Conservation (phyloP, 768 basidiomycete genomes). For the Favolaschia claudopus region DNA sequence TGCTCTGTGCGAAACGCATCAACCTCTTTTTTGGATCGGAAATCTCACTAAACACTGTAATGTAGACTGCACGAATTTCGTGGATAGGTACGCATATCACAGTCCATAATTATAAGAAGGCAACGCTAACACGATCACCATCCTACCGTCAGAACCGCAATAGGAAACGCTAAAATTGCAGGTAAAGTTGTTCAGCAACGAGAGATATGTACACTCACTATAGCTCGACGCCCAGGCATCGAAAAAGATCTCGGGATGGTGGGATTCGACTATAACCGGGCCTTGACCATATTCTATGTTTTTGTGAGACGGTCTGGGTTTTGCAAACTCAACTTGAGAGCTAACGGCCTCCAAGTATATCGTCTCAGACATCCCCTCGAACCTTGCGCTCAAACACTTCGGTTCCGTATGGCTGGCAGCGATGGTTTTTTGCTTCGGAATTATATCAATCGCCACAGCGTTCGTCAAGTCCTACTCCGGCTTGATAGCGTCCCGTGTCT, state of each 20-base stretch:
- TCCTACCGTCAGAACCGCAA: conserved; percentile 26
- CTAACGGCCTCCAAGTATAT: conserved; percentile 38
- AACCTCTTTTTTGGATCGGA: background rate
- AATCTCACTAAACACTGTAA: background rate
- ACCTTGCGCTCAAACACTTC: conserved; percentile 49
- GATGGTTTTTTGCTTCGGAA: conserved; percentile 47
- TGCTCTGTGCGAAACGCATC: conserved; percentile 43
- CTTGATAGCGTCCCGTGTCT: conserved; percentile 45
- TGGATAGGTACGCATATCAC: conserved; percentile 39
- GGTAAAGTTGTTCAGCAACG: conserved; percentile 23
- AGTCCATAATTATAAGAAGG: no score
- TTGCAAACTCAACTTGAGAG: background rate
- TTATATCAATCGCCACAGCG: conserved; percentile 46
- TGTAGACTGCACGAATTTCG: conserved; percentile 47
- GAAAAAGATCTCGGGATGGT: conserved; percentile 51
- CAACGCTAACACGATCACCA: background rate
- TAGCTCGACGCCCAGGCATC: conserved; percentile 33
- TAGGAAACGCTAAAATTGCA: conserved; percentile 44
- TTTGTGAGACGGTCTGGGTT: conserved; percentile 34
- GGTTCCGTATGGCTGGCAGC: conserved; percentile 48
- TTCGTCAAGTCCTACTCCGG: conserved; percentile 45
- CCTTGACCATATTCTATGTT: conserved; percentile 50
- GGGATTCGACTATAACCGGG: conserved; percentile 50
- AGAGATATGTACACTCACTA: background rate
- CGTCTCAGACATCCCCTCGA: conserved; percentile 49